Base-by-base conservation (phyloP, 2,329 filamentous ascomycete species). In the Aspergillus proliferans region DNA sequence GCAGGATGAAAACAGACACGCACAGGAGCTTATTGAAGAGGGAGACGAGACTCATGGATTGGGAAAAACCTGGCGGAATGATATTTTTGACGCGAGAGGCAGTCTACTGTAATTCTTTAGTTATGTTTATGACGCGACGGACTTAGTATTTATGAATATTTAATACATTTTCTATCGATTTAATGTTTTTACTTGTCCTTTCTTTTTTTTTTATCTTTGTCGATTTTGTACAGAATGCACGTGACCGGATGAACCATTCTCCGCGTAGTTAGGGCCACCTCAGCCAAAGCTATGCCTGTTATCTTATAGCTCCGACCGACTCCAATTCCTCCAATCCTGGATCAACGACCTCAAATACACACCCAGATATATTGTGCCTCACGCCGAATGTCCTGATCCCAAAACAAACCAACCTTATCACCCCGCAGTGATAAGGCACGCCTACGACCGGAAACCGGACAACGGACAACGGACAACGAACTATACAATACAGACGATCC, bases 1-100 rank as follows among this genome's bases (percentile, higher is more conserved):
- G 88, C 82, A 92, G 56, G 85, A 90, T 55, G 86, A 95, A 70
- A 89, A 82, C 0, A 71, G 75, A 19, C 75, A 77, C 52, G 89
- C 88, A 0, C 77, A 77, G 18, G 87, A 94, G 67, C 78, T 83
- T 38, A 81, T 95, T 34, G 83, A 91, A 55, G 86, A 92, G 55
- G 66, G 66, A 5, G 84, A 83, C 62, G 80, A 84, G 48, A 74
- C 74, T 43, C 83, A 79, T 14, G 87, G 66, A 8, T 22, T 65
- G 44, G 57, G 58, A 14, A 48, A 51, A 24, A 71, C 86, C 0
- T 95, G 90, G 90, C 80, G 86, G 58, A 95, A 95, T 66, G 83
- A 83, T 42, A 84, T 95, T n/a, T 95, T 95, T 53, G 77, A 83
- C 57, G 63, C 78, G 51, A 54, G 57, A 12, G 54, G 51, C 14